Base-by-base conservation (phyloP, 352 stramenopile genomes). In the Globisporangium perplexum region DNA sequence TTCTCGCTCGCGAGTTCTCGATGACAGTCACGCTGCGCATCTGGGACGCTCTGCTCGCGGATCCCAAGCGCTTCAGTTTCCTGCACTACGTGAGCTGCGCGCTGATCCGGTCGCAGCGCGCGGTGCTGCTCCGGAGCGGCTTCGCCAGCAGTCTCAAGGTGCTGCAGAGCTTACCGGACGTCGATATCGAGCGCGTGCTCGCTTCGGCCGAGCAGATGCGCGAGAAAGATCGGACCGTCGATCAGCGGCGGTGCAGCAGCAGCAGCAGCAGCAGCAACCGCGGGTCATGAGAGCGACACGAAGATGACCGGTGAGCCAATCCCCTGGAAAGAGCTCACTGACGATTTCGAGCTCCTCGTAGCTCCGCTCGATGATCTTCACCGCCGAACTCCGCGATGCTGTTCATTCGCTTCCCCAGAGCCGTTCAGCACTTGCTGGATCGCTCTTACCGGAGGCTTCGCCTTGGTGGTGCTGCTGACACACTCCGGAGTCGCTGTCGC, bases 51-150 rank as follows among this genome's bases (percentile, higher is more conserved):
- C 55, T 90, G 23, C 65, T 90, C 4, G 61, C 74, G 0, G 76
- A 88, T 46, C 47, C 72, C 20, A 83, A 74, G 59, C 72, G 76
- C 11, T 90, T 90, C 57, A 76, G 72, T 50, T 85, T 90, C 43
- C 42, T 90, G 11, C 76, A 88, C 55, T 90, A 88, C 57, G 64
- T 86, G 28, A 78, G 68, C 53, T 78, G 70, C 30, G 71, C 76
- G 5, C 50, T 90, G 4, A 51, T 90, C 6, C 71, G 72, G 6
- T 88, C 65, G 0, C 72, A 87, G 39, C 74, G 76, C 17, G 35
- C 15, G 6, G 43, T 52, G 18, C 55, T 88, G 5, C 51, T 88
- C 0, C 41, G 57, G 1, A 51, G 71, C 23, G 72, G 71, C 23
- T 88, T 88, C 48, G 66, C 70, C 0, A 52, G 47, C 4, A 66